Evolutionary conservation across 2,329 filamentous ascomycete species (phyloP).

Genomic region (Aureobasidium sp.): DNA sequence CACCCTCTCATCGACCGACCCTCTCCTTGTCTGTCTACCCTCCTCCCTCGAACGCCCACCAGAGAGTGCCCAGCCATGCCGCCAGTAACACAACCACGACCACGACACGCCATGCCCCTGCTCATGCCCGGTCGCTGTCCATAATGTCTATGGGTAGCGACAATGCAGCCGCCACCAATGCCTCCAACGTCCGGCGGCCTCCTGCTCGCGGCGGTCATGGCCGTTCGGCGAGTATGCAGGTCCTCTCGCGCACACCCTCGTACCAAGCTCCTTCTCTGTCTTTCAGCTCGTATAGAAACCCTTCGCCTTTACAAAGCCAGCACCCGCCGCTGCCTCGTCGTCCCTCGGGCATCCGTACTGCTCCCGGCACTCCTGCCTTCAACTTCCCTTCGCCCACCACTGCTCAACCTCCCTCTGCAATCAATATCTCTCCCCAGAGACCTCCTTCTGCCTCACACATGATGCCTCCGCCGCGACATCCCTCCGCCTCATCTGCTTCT

Average conservation of each 20-base stretch:
- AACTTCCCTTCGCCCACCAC: constrained; percentile 1
- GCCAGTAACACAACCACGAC: neutral
- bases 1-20: constrained; percentile 51
- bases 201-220: constrained; percentile 55
- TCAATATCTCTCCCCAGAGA: neutral
- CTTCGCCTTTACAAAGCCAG: constrained; percentile 33
- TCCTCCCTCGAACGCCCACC: constrained; percentile 20
- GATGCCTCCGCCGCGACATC: constrained; percentile 1
- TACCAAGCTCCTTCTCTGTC: neutral
- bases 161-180: constrained; percentile 21
- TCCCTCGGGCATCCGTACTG: constrained; percentile 19
- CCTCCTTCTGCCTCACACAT: neutral
- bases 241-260: constrained; percentile 33
- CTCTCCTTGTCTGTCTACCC: constrained; percentile 48
- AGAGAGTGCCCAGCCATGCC: neutral
- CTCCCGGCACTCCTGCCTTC: constrained; percentile 13
- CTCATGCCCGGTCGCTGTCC: constrained; percentile 40
- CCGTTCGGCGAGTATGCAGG: constrained; percentile 74
- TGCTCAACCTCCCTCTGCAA: neutral
- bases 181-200: constrained; percentile 23
- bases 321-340: constrained; percentile 26
- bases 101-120: constrained; percentile 35
- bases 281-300: constrained; percentile 24
- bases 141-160: constrained; percentile 43
- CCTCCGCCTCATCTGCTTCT: neutral